Evolutionary conservation across 345 rosid species (phyloP), one percentile per base, ranked within the genome.

Genomic region (Turritis glabra): DNA sequence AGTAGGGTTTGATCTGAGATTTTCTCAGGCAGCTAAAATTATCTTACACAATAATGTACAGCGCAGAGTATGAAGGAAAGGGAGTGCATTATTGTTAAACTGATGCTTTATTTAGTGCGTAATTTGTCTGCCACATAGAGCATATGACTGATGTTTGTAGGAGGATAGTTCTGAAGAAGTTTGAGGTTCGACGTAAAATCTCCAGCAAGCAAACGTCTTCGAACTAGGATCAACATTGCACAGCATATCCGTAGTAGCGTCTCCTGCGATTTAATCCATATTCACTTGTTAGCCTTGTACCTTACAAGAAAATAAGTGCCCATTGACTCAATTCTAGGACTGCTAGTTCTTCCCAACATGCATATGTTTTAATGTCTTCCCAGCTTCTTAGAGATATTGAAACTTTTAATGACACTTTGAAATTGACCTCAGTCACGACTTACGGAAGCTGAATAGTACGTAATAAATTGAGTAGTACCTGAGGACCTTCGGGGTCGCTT

Each of bases 401-500:
- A 48, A 47, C 43, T 15, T 21, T 48, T 18, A 19, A 26, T 35
- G 67, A 57, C 51, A 11, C n/a, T 52, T 38, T 19, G 18, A n/a
- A 7, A 40, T 21, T 26, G 18, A 40, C 46, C 5, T 14, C 3
- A 0, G n/a, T 69, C 10, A 51, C 7, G 2, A 61, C 35, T 72
- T 46, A 50, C 4, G 3, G 44, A 26, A 38, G 61, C 61, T 57
- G 5, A 50, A 65, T 32, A 5, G 48, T 18, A 32, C 11, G 58
- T 19, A 44, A 22, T 25, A 67, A 6, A 26, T 21, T 15, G 53
- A 71, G 67, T 56, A 64, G 27, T 83, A 94, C 98, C 97, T 86
- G 91, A 58, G 95, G 97, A 62, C 98, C 98, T 68, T 89, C 96
- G 4, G 93, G 90, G 68, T 94, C 98, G 51, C 98, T 91, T 51